Evolutionary conservation across 1,284 basidiomycete species (phyloP), one percentile per base, ranked within the genome.

Genomic region (Entoloma clypeatum): DNA sequence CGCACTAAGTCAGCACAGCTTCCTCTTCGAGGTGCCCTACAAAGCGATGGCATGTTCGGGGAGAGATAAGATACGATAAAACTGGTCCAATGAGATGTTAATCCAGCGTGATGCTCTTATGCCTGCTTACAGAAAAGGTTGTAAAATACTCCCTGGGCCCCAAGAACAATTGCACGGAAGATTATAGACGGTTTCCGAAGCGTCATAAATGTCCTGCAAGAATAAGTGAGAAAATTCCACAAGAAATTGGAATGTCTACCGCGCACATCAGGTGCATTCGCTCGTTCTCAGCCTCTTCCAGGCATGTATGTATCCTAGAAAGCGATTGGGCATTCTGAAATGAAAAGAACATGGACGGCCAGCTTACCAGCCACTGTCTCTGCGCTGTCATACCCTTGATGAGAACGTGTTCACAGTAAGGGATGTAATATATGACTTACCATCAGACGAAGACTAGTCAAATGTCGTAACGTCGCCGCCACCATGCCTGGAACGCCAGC

Each of bases 401-500:
- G 18, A 42, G 16, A 53, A 40, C 28, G 47, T n/a, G n/a, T n/a
- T 21, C 25, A 43, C 25, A 45, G n/a, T 5, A 38, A 11, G 7
- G 41, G 29, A 28, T 33, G 22, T 18, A 8, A 18, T 4, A 26
- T 5, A 19, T n/a, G 22, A 51, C 62, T 52, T 52, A 85, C 86
- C 86, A 96, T 85, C 19, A 92, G 67, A 34, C 92, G 78, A 24
- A 95, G 69, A 59, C 86, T 89, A 29, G 77, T 74, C 17, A 95
- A 71, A 66, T 95, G 92, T 24, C 92, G 77, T 30, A 92, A 69
- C 19, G 87, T 87, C 2, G 90, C 93, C 9, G 83, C 92, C 8
- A 93, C 91, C 91, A 95, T 94, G 2, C 93, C 93, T 8, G 92
- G 91, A 5, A 93, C 93, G 26, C 91, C 95, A 4, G 95, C 95